These are phyloP conservation scores for Apiotrichum sp. DNA, from an alignment of 1,284 basidiomycete species.

Conservation along the genomic window DNA sequence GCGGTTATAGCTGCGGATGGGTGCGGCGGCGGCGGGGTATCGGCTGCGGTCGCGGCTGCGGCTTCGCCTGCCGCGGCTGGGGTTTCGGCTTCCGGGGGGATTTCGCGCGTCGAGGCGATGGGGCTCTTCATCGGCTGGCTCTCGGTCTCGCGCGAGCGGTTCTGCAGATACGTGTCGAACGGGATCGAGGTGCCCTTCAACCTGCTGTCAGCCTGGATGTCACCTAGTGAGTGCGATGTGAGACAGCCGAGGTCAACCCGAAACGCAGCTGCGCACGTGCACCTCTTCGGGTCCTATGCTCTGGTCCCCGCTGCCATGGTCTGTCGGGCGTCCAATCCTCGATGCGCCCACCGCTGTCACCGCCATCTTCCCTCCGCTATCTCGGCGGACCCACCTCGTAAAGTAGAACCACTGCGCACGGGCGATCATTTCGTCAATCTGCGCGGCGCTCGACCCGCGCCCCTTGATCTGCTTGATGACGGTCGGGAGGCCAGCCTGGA, in stretches of 20 bases:
- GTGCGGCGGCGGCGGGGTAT: neutral
- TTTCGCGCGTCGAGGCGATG: neutral
- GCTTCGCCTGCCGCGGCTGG: neutral
- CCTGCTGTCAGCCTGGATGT: constrained; percentile 3
- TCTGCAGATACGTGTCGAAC: constrained; percentile 14
- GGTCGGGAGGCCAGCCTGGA: constrained; percentile 34
- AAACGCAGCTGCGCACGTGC: no score
- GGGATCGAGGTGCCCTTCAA: constrained; percentile 1
- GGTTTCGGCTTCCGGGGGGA: no score
- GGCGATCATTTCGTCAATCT: constrained; percentile 39
- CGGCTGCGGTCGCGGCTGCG: neutral
- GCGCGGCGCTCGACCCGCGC: constrained; percentile 14
- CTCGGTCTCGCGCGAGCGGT: constrained; percentile 12
- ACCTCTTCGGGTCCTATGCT: no score
- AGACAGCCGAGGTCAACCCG: no score
- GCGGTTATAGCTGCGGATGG: neutral
- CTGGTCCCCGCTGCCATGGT: no score
- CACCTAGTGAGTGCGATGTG: no score
- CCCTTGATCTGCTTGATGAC: constrained; percentile 32
- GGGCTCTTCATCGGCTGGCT: constrained; percentile 11
- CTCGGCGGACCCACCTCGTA: constrained; percentile 20
- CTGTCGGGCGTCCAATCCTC: neutral
- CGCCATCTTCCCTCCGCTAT: neutral
- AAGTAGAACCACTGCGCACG: constrained; percentile 44
- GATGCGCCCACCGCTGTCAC: neutral